Evolutionary conservation across 2,329 filamentous ascomycete species (phyloP).

Genomic region (Elsinoe ampelina): DNA sequence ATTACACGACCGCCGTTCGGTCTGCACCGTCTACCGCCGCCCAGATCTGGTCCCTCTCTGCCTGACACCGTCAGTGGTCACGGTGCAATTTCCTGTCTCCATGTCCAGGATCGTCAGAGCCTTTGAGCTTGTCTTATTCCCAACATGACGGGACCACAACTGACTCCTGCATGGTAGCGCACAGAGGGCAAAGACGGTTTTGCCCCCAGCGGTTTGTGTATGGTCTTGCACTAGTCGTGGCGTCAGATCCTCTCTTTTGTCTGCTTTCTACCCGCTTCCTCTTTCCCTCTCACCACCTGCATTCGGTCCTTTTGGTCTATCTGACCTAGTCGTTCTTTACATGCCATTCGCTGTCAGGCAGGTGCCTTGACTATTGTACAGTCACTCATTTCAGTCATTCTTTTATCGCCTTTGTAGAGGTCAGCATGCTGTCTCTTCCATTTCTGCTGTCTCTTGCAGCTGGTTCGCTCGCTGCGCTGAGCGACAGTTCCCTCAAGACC

Average conservation of each 20-base stretch:
- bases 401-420: neutral
- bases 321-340: conserved; percentile 12
- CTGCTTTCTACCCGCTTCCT: neutral
- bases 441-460: conserved; percentile 21
- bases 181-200: neutral
- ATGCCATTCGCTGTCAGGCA: conserved; percentile 4
- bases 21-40: neutral
- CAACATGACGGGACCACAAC: neutral
- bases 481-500: conserved; percentile 35
- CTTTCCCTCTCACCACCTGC: conserved; percentile 3
- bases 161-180: neutral
- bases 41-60: neutral
- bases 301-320: conserved; percentile 12
- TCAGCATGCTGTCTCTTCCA: conserved; percentile 15
- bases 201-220: conserved; percentile 4
- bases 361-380: conserved; percentile 1
- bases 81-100: neutral
- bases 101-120: conserved; percentile 9
- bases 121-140: conserved; percentile 2
- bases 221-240: neutral
- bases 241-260: neutral
- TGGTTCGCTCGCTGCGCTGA: conserved; percentile 28
- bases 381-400: conserved; percentile 12
- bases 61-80: neutral
- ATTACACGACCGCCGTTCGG: neutral